A percentile compares a stretch with the other conserved stretches of the same genome.
These are phyloP conservation scores for Nepenthes alata DNA, from an alignment of 179 eudicot species.

Conservation along the genomic window DNA sequence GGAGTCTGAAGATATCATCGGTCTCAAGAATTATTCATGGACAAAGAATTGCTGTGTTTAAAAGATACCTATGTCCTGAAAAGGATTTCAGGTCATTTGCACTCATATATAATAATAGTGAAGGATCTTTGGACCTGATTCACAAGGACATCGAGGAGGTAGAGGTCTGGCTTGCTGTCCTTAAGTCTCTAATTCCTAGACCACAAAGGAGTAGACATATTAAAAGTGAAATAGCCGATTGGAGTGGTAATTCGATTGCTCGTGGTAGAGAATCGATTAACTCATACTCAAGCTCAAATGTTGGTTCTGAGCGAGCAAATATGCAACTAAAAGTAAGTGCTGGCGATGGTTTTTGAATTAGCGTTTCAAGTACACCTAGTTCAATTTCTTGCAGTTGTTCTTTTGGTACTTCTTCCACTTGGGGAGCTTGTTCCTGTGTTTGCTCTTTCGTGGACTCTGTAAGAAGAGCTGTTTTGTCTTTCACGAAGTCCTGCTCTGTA, in stretches of 20 bases:
- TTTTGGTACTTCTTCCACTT: too few species aligned
- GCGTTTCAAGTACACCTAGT: constrained; percentile 47
- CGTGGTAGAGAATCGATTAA: constrained; percentile 43
- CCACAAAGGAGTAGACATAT: constrained; percentile 34
- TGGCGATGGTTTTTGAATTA: constrained; percentile 70
- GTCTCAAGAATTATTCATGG: constrained; percentile 65
- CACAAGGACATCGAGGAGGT: constrained; percentile 76
- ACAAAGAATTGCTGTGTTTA: constrained; percentile 92
- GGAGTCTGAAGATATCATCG: constrained; percentile 49
- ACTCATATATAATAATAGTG: constrained; percentile 73
- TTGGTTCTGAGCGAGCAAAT: constrained; percentile 43
- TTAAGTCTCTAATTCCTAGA: constrained; percentile 41
- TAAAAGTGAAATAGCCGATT: constrained; percentile 56
- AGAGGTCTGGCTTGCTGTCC: constrained; percentile 75
- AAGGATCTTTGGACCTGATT: constrained; percentile 89
- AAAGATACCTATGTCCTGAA: constrained; percentile 71
- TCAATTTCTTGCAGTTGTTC: too few species aligned
- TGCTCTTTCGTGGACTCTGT: too few species aligned
- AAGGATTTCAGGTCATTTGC: constrained; percentile 91
- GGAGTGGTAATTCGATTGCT: constrained; percentile 34
- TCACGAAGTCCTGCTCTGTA: too few species aligned
- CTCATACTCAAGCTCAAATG: constrained; percentile 52
- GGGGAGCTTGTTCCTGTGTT: too few species aligned
- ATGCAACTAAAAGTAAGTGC: constrained; percentile 63
- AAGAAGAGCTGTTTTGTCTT: too few species aligned